phyloP scores from a whole-genome alignment of 179 eudicot species.

The Amaranthus tricolor region DNA sequence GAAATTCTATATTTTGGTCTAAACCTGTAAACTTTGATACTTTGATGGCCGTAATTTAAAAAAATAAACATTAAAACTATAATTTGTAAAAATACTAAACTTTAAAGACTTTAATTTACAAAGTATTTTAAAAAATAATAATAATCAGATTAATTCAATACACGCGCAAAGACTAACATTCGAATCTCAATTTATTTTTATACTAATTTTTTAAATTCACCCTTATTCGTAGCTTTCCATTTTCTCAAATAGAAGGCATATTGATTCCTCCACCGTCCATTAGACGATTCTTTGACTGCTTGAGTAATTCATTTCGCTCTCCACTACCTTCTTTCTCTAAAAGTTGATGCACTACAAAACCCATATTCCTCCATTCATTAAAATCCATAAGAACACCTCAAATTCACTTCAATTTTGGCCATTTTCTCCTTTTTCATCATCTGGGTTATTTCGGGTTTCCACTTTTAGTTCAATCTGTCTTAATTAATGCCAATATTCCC shows the following conservation, averaged over 20 bases:
- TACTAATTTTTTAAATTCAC: no score
- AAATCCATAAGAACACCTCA: background rate
- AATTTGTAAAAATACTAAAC: no score
- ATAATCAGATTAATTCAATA: no score
- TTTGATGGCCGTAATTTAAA: no score
- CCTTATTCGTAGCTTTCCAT: no score
- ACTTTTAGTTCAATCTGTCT: background rate
- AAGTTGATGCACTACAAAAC: background rate
- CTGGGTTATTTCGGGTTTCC: conserved; percentile 17
- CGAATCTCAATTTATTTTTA: no score
- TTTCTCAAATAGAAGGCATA: background rate
- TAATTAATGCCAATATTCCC: background rate
- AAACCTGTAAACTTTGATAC: no score
- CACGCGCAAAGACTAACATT: no score
- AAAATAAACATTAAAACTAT: no score
- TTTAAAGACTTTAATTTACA: no score
- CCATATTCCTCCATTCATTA: background rate
- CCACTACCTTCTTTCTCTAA: background rate
- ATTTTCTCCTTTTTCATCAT: background rate
- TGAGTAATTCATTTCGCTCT: background rate
- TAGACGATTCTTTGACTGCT: conserved; percentile 6
- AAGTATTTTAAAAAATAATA: no score
- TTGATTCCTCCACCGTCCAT: conserved; percentile 10
- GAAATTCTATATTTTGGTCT: no score
- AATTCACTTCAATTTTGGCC: background rate